Base-by-base conservation (phyloP, 225 moss, liverwort and hornwort species). In the Anthoceros angustus region DNA sequence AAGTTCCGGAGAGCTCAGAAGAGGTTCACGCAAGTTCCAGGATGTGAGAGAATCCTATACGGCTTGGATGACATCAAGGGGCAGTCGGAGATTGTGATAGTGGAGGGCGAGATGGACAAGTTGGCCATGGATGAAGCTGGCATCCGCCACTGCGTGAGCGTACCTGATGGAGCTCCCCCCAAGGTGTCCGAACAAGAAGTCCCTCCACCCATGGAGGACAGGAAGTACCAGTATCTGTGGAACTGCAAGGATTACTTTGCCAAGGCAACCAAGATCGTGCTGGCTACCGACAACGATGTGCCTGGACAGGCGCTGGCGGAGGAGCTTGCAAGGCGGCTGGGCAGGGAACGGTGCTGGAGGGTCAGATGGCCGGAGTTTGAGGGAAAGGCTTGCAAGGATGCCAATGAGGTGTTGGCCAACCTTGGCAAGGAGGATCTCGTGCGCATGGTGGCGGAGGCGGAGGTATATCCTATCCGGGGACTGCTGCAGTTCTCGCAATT, bases 21-120 rank as follows among this genome's bases (percentile, higher is more conserved):
- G 76, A 85, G 77, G 72, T 98, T 98, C 62, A 84, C 85, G 87
- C 94, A 95, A 79, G 84, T 98, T 46, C 80, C 82, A 73, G 87
- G 85, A 65, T 80, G 86, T 43, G 65, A 75, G 71, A 98, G 91
- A 80, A 83, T 98, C 65, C 67, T 98, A 41, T 98, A 92, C 77
- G 95, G 95, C 32, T 72, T 98, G 66, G 88, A 98, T 79, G 83
- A 98, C 63, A 80, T 98, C 23, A 89, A 89, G 72, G 76, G 82
- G 18, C 66, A 67, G 10, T 78, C 80, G 41, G 95, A 98, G 74
- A 86, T 98, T 60, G 86, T 98, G 41, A 91, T 98, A 25, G 95
- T 95, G 64, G 95, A 98, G 72, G 95, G 95, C 10, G 95, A 98
- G 75, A 92, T 98, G n/a, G 95, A 98, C 66, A 98, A 89, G 77